Conservation (phyloP, 768 basidiomycete species). For the Russula emetica region DNA sequence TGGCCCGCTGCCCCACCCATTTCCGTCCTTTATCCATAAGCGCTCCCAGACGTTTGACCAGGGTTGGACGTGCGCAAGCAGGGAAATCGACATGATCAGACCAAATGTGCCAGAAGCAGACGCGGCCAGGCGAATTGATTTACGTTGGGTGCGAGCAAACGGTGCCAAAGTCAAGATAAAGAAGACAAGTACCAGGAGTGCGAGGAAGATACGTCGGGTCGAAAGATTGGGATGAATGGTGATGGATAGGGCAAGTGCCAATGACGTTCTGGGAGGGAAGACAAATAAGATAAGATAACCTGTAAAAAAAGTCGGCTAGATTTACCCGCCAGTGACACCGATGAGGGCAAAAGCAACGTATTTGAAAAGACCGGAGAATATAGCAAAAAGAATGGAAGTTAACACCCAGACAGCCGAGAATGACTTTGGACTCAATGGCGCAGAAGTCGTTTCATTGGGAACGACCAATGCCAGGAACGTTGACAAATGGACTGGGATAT, state of each 20-base stretch:
- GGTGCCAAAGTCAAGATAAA: conserved; percentile 45
- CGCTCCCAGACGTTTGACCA: conserved; percentile 66
- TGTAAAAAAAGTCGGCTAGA: conserved; percentile 3
- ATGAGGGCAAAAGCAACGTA: conserved; percentile 46
- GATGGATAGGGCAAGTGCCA: conserved; percentile 50
- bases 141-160: conserved; percentile 43
- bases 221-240: conserved; percentile 52
- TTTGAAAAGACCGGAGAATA: conserved; percentile 54
- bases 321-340: conserved; percentile 54
- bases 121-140: conserved; percentile 47
- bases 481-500: conserved; percentile 47
- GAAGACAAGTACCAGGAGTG: conserved; percentile 38
- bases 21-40: conserved; percentile 47
- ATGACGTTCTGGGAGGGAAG: conserved; percentile 36
- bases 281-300: conserved; percentile 5
- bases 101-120: conserved; percentile 58
- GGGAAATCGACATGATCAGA: conserved; percentile 47
- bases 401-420: conserved; percentile 62
- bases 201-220: conserved; percentile 44
- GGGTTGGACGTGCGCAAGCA: conserved; percentile 45
- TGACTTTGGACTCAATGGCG: conserved; percentile 43
- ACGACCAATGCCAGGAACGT: conserved; percentile 59
- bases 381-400: conserved; percentile 44
- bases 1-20: conserved; percentile 49
- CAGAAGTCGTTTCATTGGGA: conserved; percentile 45